Conservation (phyloP, 257 asterid species). For the Capsicum rhomboideum region DNA sequence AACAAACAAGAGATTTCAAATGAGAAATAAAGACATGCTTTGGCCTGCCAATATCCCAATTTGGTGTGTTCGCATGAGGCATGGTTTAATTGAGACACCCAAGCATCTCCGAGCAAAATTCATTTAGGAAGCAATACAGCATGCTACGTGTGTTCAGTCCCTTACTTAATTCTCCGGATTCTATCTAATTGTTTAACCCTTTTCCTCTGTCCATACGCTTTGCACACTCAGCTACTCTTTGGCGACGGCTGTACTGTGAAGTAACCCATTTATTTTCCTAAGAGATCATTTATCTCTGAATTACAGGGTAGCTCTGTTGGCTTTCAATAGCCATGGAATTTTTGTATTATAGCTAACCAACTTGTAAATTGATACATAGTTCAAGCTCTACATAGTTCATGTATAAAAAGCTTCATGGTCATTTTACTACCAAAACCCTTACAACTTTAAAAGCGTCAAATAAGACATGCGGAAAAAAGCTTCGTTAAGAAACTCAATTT, state of each 20-base stretch:
- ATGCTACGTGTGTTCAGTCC: not conserved
- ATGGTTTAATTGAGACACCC: not conserved
- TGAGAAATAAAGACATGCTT: not conserved
- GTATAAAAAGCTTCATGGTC: not conserved
- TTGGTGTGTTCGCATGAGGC: not conserved
- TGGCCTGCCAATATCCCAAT: not conserved
- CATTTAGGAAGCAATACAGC: not conserved
- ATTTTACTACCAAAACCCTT: not conserved
- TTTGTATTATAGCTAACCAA: not conserved
- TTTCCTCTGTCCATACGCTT: not conserved
- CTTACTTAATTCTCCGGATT: not conserved
- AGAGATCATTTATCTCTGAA: not conserved
- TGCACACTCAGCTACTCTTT: not conserved
- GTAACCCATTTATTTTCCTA: not conserved
- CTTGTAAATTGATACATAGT: not conserved
- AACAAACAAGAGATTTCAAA: not conserved
- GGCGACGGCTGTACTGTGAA: not conserved
- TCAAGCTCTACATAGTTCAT: not conserved
- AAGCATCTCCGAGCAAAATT: not conserved
- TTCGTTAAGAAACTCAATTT: not conserved
- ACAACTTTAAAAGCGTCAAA: not conserved
- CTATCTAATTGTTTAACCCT: not conserved
- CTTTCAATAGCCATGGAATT: not conserved
- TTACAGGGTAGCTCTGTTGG: not conserved
- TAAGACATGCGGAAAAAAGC: not conserved